Conservation (phyloP, 768 basidiomycete species). For the Tricholoma furcatifolium region DNA sequence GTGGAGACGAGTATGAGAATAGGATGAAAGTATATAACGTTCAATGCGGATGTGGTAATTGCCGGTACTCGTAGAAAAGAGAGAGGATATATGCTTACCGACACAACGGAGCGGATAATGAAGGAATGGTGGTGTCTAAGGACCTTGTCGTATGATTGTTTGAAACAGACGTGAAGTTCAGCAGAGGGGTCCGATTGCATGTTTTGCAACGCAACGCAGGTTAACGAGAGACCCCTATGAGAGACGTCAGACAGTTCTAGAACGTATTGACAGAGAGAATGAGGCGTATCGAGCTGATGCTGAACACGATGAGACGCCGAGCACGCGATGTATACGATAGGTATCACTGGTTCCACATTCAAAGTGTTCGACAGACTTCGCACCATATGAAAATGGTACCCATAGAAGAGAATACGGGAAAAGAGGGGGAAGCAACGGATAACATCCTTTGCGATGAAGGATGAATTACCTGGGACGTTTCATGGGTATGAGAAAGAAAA, state of each 20-base stretch:
- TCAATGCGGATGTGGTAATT: constrained; percentile 14
- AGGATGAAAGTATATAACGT: neutral
- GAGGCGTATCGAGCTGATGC: too few species aligned
- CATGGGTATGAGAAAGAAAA: neutral
- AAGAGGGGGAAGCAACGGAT: too few species aligned
- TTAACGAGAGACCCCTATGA: constrained; percentile 63
- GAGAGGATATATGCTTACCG: constrained; percentile 37
- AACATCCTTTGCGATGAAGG: too few species aligned
- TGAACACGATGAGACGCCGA: too few species aligned
- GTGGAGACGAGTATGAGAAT: neutral
- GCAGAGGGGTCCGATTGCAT: constrained; percentile 52
- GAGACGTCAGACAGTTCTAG: constrained; percentile 2
- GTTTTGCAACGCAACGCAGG: constrained; percentile 64
- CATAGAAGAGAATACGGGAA: too few species aligned
- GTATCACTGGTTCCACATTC: too few species aligned
- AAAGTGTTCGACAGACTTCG: too few species aligned
- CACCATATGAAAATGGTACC: too few species aligned
- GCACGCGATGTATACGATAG: too few species aligned
- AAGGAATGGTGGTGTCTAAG: constrained; percentile 67
- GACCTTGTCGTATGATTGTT: constrained; percentile 66
- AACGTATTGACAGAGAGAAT: neutral
- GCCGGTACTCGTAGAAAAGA: neutral
- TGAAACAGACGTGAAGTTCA: constrained; percentile 69
- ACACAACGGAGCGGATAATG: constrained; percentile 62
- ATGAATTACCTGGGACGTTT: too few species aligned